Evolutionary conservation across 208 protist genomes (phyloP), one percentile per base, ranked within the genome.

Genomic region (Leishmania amazonensis): DNA sequence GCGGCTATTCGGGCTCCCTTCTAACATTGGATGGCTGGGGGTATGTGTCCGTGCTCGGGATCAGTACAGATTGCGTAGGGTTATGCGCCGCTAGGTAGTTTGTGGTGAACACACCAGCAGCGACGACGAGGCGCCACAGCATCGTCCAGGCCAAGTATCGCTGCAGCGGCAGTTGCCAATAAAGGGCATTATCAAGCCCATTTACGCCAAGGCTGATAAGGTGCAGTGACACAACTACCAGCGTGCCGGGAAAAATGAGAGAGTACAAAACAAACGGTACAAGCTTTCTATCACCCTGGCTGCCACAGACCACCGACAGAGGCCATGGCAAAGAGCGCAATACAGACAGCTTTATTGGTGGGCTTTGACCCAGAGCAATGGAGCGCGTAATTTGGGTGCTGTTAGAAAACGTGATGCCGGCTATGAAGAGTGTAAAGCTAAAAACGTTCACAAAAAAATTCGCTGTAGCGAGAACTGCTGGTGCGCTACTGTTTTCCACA

Each of bases 31-130:
- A 35, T 15, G 76, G 78, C 17, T 62, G 40, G 13, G 3, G 47
- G 31, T 83, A 78, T 13, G 67, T 80, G 38, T 86, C 85, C 1
- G 17, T 38, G 42, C 71, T 76, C 0, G 81, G 81, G 45, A 85
- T 84, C 40, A 90, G 78, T n/a, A 90, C 80, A 19, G 78, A 83
- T 68, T 87, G 84, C n/a, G 83, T 88, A 1, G 87, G 83, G 53
- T 90, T 87, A 60, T 89, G 86, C 3, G 86, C 86, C 15, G 86
- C 86, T 3, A 89, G 58, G 57, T 89, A 89, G 74, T 89, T 89
- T 6, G 81, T 72, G 4, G 86, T 87, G 65, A 87, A 89, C 9
- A 89, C 81, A 38, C 74, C 51, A 0, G 80, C 77, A 28, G 86
- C 85, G 67, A 87, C 54, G 60, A 45, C 51, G 40, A 89, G 79